These are phyloP conservation scores for Micromonas commoda DNA, from an alignment of 139 green algal species.

Conservation along the genomic window DNA sequence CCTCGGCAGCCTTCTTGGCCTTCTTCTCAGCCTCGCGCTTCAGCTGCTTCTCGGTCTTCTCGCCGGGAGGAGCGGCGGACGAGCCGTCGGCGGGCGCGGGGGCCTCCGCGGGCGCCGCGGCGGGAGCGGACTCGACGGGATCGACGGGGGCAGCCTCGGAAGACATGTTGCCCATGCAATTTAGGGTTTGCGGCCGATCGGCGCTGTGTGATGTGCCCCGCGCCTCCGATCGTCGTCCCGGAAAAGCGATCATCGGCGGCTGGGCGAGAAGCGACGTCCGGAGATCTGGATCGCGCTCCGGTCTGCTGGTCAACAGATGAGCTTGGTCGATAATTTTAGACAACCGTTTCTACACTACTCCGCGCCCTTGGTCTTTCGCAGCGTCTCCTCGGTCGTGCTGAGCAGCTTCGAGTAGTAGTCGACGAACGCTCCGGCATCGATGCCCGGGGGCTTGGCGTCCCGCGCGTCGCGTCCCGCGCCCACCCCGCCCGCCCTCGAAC, in stretches of 20 bases:
- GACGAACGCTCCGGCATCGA: background rate
- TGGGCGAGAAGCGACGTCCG: slow-evolving; percentile 69
- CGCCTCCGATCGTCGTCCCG: background rate
- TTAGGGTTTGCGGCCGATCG: background rate
- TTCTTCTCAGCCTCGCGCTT: slow-evolving; percentile 15
- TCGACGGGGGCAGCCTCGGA: background rate
- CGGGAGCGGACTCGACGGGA: slow-evolving; percentile 11
- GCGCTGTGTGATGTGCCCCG: background rate
- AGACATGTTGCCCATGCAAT: background rate
- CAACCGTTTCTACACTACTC: slow-evolving; percentile 35
- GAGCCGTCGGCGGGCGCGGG: background rate
- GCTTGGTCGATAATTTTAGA: slow-evolving; percentile 72
- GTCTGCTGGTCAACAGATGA: slow-evolving; percentile 82
- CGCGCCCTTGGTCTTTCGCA: background rate
- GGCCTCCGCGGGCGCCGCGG: background rate
- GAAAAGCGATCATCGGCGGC: background rate
- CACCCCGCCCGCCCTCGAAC: too few species aligned
- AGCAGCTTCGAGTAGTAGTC: background rate
- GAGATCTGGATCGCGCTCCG: too few species aligned
- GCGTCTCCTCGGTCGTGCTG: background rate
- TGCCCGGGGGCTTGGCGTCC: too few species aligned
- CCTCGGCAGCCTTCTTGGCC: slow-evolving; percentile 5
- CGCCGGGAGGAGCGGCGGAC: background rate
- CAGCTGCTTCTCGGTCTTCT: slow-evolving; percentile 4
- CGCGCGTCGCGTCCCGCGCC: background rate